Conservation (phyloP, 1,139 yeast genomes). For the Arxiozyma bovina region DNA sequence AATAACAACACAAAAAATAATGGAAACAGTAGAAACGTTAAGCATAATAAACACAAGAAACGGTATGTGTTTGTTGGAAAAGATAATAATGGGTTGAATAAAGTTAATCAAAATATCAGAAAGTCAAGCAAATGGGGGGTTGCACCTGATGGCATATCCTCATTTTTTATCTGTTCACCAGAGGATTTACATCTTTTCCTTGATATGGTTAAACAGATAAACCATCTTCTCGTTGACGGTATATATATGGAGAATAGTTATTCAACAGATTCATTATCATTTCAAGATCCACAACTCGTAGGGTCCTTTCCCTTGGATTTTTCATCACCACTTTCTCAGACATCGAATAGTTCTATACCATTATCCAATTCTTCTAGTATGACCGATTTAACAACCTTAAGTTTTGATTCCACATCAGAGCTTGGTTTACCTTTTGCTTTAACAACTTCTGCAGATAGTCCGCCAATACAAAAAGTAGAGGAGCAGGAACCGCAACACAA, state of each 20-base stretch:
- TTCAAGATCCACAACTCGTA: background rate
- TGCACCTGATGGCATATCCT: background rate
- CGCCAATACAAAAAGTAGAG: background rate
- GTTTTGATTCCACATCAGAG: background rate
- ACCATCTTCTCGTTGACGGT: background rate
- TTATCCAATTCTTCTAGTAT: background rate
- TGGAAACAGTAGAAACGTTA: no score
- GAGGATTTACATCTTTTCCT: background rate
- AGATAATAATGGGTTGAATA: background rate
- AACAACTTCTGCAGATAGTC: background rate
- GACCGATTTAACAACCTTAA: background rate
- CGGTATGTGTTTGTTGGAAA: background rate
- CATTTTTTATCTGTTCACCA: background rate
- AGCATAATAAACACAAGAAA: background rate
- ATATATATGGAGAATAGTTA: background rate
- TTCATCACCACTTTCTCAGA: background rate
- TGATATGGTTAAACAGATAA: background rate
- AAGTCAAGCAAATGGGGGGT: conserved; percentile 3
- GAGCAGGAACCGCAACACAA: background rate
- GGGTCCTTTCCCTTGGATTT: background rate
- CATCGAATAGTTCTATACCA: background rate
- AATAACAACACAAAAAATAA: background rate
- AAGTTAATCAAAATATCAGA: background rate
- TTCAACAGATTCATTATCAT: background rate
- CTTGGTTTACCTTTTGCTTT: background rate